phyloP scores from a whole-genome alignment of 495 filamentous ascomycete species.

The Hypoxylon intermedium region DNA sequence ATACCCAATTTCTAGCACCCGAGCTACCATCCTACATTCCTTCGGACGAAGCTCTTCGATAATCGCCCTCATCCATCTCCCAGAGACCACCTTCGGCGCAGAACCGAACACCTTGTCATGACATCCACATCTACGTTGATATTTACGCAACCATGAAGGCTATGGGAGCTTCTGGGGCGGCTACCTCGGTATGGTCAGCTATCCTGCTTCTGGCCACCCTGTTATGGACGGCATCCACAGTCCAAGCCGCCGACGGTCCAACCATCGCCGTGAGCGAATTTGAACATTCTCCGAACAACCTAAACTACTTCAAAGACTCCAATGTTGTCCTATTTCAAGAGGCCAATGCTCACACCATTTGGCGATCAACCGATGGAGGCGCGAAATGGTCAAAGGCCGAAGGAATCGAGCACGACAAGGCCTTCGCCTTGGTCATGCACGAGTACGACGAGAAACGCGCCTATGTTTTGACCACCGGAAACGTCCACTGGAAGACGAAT shows the following conservation, averaged over 20 bases:
- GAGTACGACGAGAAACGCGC: slow-evolving; percentile 78
- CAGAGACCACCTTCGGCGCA: slow-evolving; percentile 2
- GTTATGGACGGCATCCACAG: slow-evolving; percentile 47
- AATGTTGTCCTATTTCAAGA: slow-evolving; percentile 76
- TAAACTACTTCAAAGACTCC: slow-evolving; percentile 87
- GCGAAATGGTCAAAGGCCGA: slow-evolving; percentile 71
- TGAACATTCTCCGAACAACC: slow-evolving; percentile 63
- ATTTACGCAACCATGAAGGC: slow-evolving; percentile 52
- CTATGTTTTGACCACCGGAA: slow-evolving; percentile 72
- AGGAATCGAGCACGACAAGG: slow-evolving; percentile 67
- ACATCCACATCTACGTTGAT: slow-evolving; percentile 21
- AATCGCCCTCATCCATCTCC: slow-evolving; percentile 1
- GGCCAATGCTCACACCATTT: slow-evolving; percentile 59
- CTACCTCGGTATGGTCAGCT: slow-evolving; percentile 50
- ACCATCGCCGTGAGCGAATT: slow-evolving; percentile 61
- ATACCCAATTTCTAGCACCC: not conserved
- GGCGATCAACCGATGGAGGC: slow-evolving; percentile 80
- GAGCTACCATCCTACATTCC: slow-evolving; percentile 1
- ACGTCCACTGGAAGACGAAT: slow-evolving; percentile 77
- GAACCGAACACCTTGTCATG: slow-evolving; percentile 37
- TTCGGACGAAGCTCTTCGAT: slow-evolving; percentile 1
- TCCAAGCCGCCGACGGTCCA: slow-evolving; percentile 58
- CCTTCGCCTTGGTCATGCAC: slow-evolving; percentile 69
- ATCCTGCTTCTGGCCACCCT: slow-evolving; percentile 38
- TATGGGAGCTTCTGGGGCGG: slow-evolving; percentile 52